These are phyloP conservation scores for Aspergillus cavernicola DNA, from an alignment of 495 filamentous ascomycete genomes.

Conservation along the genomic window DNA sequence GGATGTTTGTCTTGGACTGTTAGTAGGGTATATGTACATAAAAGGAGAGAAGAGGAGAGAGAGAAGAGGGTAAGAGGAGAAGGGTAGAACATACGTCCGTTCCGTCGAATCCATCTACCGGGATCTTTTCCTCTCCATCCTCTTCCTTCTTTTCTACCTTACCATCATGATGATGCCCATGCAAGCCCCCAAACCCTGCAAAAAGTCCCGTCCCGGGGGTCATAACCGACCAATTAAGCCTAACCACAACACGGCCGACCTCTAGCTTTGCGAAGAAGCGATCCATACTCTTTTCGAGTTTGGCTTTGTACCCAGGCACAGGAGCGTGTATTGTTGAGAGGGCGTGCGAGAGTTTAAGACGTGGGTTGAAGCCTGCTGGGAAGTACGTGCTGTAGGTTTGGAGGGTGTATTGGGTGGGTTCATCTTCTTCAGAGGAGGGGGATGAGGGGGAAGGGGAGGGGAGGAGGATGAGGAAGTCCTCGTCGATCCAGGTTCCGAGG, in stretches of 20 bases:
- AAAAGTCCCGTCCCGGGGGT: slow-evolving; percentile 51
- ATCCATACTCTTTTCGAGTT: slow-evolving; percentile 74
- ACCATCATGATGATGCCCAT: slow-evolving; percentile 12
- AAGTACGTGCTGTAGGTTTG: slow-evolving; percentile 68
- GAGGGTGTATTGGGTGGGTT: slow-evolving; percentile 48
- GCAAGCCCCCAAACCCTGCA: slow-evolving; percentile 39
- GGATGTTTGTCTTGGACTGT: slow-evolving; percentile 49
- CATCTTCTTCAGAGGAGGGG: neutral
- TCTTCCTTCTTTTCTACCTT: neutral
- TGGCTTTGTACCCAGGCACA: slow-evolving; percentile 65
- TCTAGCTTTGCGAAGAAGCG: slow-evolving; percentile 59
- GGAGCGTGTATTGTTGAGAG: slow-evolving; percentile 67
- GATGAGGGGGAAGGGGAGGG: neutral
- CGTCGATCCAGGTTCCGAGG: slow-evolving; percentile 61
- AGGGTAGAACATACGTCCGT: slow-evolving; percentile 43
- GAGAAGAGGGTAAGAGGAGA: too few species aligned
- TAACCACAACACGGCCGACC: slow-evolving; percentile 35
- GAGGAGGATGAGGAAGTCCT: slow-evolving; percentile 73
- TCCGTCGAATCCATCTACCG: slow-evolving; percentile 43
- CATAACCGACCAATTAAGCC: slow-evolving; percentile 61
- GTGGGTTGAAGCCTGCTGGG: slow-evolving; percentile 67
- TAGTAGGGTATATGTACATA: too few species aligned
- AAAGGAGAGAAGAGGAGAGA: too few species aligned
- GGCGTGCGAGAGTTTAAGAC: slow-evolving; percentile 57
- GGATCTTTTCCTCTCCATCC: slow-evolving; percentile 10